These are phyloP conservation scores for Tylopilus plumbeoviolaceoides DNA, from an alignment of 768 basidiomycete species.

Conservation along the genomic window DNA sequence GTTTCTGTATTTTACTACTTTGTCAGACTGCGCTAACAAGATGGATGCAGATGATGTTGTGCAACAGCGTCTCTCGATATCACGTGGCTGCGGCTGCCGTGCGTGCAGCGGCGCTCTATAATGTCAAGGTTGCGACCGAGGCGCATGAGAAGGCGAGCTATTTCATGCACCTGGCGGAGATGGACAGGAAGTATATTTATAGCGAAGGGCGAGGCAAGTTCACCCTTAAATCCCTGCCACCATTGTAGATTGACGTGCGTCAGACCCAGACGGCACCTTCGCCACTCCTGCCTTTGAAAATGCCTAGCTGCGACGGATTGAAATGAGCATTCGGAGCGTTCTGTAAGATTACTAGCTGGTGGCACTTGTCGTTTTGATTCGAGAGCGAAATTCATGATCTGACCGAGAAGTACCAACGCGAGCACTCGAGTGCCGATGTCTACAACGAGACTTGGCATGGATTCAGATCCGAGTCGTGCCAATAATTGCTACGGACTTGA, in stretches of 20 bases:
- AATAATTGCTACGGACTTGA: too few relatives aligned
- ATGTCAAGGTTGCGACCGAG: constrained; percentile 50
- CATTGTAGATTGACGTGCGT: background rate
- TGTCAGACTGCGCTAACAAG: background rate
- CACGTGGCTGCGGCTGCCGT: constrained; percentile 61
- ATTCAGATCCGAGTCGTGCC: too few relatives aligned
- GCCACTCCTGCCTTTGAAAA: constrained; percentile 42
- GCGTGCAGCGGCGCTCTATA: constrained; percentile 48
- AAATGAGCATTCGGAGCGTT: background rate
- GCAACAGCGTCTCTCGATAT: constrained; percentile 51
- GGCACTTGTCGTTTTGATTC: too few relatives aligned
- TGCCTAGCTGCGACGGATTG: background rate
- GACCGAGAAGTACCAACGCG: too few relatives aligned
- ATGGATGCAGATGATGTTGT: constrained; percentile 61
- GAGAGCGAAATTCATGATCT: too few relatives aligned
- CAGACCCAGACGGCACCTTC: constrained; percentile 39
- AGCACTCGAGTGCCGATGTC: too few relatives aligned
- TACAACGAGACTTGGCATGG: too few relatives aligned
- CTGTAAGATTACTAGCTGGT: too few relatives aligned
- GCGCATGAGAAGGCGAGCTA: constrained; percentile 55
- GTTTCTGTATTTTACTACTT: too few relatives aligned
- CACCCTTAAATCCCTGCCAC: too few relatives aligned
- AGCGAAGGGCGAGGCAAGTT: constrained; percentile 51
- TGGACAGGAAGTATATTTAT: constrained; percentile 60
- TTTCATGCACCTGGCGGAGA: constrained; percentile 54